Conservation (phyloP, 768 basidiomycete genomes). For the Peribolospora baueri region DNA sequence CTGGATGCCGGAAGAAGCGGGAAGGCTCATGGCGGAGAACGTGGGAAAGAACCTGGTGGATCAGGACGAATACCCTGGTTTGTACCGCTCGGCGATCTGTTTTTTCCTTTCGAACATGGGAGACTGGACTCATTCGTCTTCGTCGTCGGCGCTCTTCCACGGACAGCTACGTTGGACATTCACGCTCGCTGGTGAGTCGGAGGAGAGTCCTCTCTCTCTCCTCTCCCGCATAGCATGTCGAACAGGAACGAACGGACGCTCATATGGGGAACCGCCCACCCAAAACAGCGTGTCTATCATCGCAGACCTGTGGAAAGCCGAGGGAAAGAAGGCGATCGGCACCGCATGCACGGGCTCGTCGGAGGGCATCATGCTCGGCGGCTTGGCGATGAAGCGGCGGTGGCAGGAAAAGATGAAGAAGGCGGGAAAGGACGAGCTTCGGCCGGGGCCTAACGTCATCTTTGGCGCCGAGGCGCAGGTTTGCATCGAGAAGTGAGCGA, state of each 20-base stretch:
- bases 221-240: conserved; percentile 13
- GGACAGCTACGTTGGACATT: too few species aligned
- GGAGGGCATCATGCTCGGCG: conserved; percentile 49
- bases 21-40: conserved; percentile 37
- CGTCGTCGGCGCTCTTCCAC: too few species aligned
- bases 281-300: conserved; percentile 29
- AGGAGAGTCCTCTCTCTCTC: too few species aligned
- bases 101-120: too few species aligned
- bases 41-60: conserved; percentile 44
- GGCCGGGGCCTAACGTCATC: conserved; percentile 21
- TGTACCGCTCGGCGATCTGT: neutral
- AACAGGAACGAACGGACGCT: too few species aligned
- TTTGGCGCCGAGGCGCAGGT: conserved; percentile 46
- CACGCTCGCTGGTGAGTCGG: too few species aligned
- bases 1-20: conserved; percentile 21
- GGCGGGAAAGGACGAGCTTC: conserved; percentile 28
- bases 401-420: conserved; percentile 47
- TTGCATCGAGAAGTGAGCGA: conserved; percentile 31
- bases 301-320: conserved; percentile 44
- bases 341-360: conserved; percentile 42
- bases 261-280: too few species aligned
- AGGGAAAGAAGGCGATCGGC: conserved; percentile 33
- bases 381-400: conserved; percentile 42
- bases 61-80: conserved; percentile 30
- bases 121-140: too few species aligned